Percentiles rank a stretch among this genome's conserved stretches.
Evolutionary conservation across 495 filamentous ascomycete genomes (phyloP).

Genomic region (Aspergillus avenaceus): DNA sequence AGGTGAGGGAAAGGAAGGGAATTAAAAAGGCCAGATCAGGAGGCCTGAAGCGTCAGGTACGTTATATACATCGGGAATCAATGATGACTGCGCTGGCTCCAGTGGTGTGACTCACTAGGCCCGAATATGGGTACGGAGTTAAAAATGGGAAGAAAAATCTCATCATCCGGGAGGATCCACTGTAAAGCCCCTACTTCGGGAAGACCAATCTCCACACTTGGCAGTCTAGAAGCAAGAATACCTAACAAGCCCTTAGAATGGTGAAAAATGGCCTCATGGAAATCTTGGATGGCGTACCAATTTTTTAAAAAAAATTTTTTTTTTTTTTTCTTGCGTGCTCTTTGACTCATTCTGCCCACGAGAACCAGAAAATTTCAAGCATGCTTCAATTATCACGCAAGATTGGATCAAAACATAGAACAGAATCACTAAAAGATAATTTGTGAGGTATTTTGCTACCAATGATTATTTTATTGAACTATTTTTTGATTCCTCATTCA

Average conservation of each 20-base stretch:
- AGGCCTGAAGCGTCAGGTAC: background rate
- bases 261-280: conserved; percentile 20
- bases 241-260: conserved; percentile 13
- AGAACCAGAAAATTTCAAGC: background rate
- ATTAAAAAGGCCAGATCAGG: conserved; percentile 1
- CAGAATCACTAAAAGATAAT: background rate
- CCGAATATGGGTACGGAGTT: conserved; percentile 14
- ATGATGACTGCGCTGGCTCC: conserved; percentile 11
- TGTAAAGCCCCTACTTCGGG: conserved; percentile 4
- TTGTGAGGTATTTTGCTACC: background rate
- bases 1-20: conserved; percentile 23
- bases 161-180: conserved; percentile 11
- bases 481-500: background rate
- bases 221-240: conserved; percentile 16
- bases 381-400: background rate
- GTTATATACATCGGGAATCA: conserved; percentile 12
- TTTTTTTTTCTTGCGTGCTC: conserved; percentile 2
- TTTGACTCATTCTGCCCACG: background rate
- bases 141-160: conserved; percentile 6
- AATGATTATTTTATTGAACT: background rate
- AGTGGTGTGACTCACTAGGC: conserved; percentile 26
- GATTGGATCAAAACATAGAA: background rate
- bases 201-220: conserved; percentile 13
- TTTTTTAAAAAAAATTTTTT: too few species aligned
- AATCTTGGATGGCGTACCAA: conserved; percentile 13